phyloP scores from a whole-genome alignment of 148 eudicot genomes.

The Arctostaphylos glauca region DNA sequence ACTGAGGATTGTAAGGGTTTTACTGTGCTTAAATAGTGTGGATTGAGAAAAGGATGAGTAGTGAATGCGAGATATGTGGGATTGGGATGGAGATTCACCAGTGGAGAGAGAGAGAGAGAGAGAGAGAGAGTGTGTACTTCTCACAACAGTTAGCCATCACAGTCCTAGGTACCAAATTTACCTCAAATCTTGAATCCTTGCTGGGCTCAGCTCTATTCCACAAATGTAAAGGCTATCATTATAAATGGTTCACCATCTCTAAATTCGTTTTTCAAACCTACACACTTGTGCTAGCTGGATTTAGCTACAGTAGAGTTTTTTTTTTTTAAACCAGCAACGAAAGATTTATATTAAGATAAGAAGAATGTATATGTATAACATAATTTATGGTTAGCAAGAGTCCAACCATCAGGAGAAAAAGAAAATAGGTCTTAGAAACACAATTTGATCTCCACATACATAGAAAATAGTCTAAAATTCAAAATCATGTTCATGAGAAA shows the following conservation, averaged over 20 bases:
- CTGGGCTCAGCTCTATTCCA: slow-evolving; percentile 19
- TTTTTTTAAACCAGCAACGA: no score
- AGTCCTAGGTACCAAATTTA: slow-evolving; percentile 53
- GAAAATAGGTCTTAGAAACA: no score
- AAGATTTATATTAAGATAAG: no score
- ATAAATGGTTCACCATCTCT: neutral
- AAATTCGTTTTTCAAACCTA: neutral
- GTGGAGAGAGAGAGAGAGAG: slow-evolving; percentile 19
- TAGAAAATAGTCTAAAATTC: no score
- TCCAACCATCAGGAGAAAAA: no score
- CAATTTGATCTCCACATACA: no score
- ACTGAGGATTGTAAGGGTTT: slow-evolving; percentile 18
- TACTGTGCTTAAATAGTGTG: slow-evolving; percentile 23
- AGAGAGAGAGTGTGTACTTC: slow-evolving; percentile 25
- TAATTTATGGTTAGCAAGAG: no score
- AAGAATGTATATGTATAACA: no score
- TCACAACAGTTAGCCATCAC: slow-evolving; percentile 62
- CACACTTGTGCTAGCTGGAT: neutral
- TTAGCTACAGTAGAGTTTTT: no score
- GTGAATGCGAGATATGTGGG: slow-evolving; percentile 20
- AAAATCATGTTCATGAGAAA: no score
- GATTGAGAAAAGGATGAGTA: slow-evolving; percentile 23
- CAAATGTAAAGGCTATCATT: neutral
- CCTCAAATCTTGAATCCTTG: slow-evolving; percentile 22
- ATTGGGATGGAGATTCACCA: slow-evolving; percentile 14